Conservation (phyloP, 345 rosid genomes). For the Barbarea vulgaris region DNA sequence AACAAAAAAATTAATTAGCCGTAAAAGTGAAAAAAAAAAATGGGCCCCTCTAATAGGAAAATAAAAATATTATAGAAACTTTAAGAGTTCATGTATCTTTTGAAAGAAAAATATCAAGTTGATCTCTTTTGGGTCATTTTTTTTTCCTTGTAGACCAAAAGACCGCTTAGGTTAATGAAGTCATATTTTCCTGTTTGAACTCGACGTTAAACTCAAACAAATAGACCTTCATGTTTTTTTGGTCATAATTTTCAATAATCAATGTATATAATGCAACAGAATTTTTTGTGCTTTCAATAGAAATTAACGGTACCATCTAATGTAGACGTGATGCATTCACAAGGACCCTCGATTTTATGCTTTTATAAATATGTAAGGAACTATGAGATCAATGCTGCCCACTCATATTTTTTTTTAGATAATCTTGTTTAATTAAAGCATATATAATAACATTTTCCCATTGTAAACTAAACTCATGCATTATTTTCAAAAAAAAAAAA, state of each 20-base stretch:
- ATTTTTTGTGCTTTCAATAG: not conserved
- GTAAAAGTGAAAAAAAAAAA: not conserved
- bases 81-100: not conserved
- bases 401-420: not conserved
- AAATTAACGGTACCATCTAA: not conserved
- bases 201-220: constrained; percentile 30
- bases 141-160: not conserved
- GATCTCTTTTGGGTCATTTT: too few relatives aligned
- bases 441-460: not conserved
- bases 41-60: not conserved
- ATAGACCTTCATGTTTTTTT: constrained; percentile 7
- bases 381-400: not conserved
- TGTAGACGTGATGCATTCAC: not conserved
- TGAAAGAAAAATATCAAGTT: not conserved
- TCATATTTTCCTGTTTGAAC: constrained; percentile 13
- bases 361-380: not conserved
- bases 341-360: not conserved
- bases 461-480: not conserved
- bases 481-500: too few relatives aligned
- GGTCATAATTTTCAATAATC: not conserved
- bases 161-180: not conserved
- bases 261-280: not conserved
- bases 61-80: not conserved
- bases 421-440: not conserved
- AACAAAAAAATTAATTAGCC: not conserved